Percentiles rank a stretch among this genome's conserved stretches.
phyloP scores from a whole-genome alignment of 2,329 filamentous ascomycete species.

The Paecilomyces fulvus region DNA sequence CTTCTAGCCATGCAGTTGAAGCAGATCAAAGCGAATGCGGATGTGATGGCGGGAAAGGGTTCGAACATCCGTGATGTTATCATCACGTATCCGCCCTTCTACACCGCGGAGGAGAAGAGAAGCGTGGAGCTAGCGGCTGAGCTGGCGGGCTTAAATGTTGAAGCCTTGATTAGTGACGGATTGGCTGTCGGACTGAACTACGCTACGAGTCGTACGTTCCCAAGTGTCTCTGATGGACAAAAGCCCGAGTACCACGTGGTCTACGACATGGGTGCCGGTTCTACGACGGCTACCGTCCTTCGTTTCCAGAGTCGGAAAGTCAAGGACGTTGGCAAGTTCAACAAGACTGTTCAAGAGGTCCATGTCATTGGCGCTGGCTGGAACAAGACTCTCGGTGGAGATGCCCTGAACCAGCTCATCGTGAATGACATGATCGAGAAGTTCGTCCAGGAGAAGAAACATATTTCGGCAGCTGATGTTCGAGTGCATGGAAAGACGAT shows the following conservation, averaged over 20 bases:
- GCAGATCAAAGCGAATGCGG: slow-evolving; percentile 82
- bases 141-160: slow-evolving; percentile 76
- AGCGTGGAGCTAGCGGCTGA: slow-evolving; percentile 77
- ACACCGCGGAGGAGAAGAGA: slow-evolving; percentile 80
- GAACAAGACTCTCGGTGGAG: slow-evolving; percentile 84
- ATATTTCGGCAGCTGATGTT: slow-evolving; percentile 37
- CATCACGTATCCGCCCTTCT: slow-evolving; percentile 84
- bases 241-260: slow-evolving; percentile 88
- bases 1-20: slow-evolving; percentile 92
- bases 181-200: slow-evolving; percentile 92
- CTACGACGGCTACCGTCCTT: slow-evolving; percentile 79
- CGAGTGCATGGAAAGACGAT: slow-evolving; percentile 71
- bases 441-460: slow-evolving; percentile 60
- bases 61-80: slow-evolving; percentile 70
- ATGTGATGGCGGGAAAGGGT: slow-evolving; percentile 68
- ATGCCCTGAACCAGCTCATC: slow-evolving; percentile 79
- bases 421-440: slow-evolving; percentile 79
- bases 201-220: slow-evolving; percentile 83
- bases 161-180: slow-evolving; percentile 80
- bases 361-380: slow-evolving; percentile 77
- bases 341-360: slow-evolving; percentile 97
- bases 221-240: slow-evolving; percentile 68
- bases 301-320: slow-evolving; percentile 81
- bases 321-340: slow-evolving; percentile 86
- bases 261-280: slow-evolving; percentile 97